Evolutionary conservation across 2,329 filamentous ascomycete species (phyloP).

Genomic region (Colletotrichum tamarilloi): DNA sequence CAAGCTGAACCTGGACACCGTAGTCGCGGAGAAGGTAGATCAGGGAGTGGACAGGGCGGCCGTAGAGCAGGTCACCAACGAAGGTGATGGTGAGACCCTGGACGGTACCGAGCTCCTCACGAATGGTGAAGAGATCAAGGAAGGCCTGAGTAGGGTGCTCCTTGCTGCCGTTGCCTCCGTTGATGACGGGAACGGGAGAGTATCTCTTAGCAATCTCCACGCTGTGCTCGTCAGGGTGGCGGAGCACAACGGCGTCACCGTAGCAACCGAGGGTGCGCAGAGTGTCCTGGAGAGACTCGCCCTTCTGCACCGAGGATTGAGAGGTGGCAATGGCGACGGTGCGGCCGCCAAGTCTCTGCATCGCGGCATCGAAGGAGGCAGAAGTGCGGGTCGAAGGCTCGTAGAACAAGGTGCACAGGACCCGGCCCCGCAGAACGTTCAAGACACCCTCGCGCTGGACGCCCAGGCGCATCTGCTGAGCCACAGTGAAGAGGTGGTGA

Average conservation of each 20-base stretch:
- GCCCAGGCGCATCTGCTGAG: slow-evolving; percentile 96
- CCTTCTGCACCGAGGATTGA: slow-evolving; percentile 92
- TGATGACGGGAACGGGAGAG: slow-evolving; percentile 92
- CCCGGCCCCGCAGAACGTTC: slow-evolving; percentile 84
- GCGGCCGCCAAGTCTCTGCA: slow-evolving; percentile 95
- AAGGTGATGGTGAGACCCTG: slow-evolving; percentile 97
- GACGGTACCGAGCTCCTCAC: slow-evolving; percentile 95
- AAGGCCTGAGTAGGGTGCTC: slow-evolving; percentile 99
- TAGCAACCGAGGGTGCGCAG: slow-evolving; percentile 95
- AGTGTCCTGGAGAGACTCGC: slow-evolving; percentile 92
- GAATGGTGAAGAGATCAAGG: slow-evolving; percentile 97
- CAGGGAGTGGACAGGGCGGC: slow-evolving; percentile 93
- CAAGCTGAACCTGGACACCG: slow-evolving; percentile 92
- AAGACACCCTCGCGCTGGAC: slow-evolving; percentile 93
- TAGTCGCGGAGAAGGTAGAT: slow-evolving; percentile 96
- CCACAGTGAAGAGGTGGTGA: slow-evolving; percentile 94
- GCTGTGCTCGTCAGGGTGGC: slow-evolving; percentile 86
- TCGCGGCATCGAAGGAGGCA: slow-evolving; percentile 94
- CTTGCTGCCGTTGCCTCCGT: slow-evolving; percentile 93
- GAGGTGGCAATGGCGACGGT: slow-evolving; percentile 85
- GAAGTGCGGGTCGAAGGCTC: slow-evolving; percentile 97
- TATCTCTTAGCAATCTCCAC: slow-evolving; percentile 87
- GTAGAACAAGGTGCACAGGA: slow-evolving; percentile 95
- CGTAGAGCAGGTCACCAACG: slow-evolving; percentile 91
- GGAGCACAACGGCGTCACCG: slow-evolving; percentile 93